A percentile compares a stretch with the other conserved stretches of the same genome.
These are phyloP conservation scores for Trametes cinnabarina DNA, from an alignment of 768 basidiomycete species.

Conservation along the genomic window DNA sequence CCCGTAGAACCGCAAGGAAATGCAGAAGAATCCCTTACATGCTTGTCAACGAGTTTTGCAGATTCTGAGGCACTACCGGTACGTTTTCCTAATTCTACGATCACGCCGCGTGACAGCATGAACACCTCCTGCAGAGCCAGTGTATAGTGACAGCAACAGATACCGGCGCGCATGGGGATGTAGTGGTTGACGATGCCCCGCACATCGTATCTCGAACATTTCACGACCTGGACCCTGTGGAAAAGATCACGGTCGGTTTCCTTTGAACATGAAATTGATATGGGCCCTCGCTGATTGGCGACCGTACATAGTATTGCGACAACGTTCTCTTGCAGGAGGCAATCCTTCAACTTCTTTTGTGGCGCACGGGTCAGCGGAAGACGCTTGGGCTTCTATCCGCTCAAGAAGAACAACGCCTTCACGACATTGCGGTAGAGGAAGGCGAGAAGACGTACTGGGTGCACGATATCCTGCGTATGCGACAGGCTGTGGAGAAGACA, in stretches of 20 bases:
- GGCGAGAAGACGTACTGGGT: slow-evolving; percentile 67
- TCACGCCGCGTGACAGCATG: too few species aligned
- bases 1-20: background rate
- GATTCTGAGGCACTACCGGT: too few species aligned
- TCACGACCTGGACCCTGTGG: slow-evolving; percentile 17
- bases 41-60: too few species aligned
- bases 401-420: slow-evolving; percentile 56
- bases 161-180: background rate
- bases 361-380: slow-evolving; percentile 61
- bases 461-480: slow-evolving; percentile 49
- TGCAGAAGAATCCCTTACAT: too few species aligned
- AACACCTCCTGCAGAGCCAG: too few species aligned
- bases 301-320: slow-evolving; percentile 61
- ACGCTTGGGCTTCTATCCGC: slow-evolving; percentile 46
- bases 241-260: slow-evolving; percentile 20
- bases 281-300: background rate
- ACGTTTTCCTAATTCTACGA: too few species aligned
- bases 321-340: slow-evolving; percentile 73
- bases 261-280: background rate
- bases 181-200: background rate
- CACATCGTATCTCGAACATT: slow-evolving; percentile 11
- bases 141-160: background rate
- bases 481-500: slow-evolving; percentile 27
- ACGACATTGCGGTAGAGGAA: slow-evolving; percentile 46
- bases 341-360: slow-evolving; percentile 69